phyloP scores from a whole-genome alignment of 2,329 filamentous ascomycete species.

The Diaporthe citrichinensis region DNA sequence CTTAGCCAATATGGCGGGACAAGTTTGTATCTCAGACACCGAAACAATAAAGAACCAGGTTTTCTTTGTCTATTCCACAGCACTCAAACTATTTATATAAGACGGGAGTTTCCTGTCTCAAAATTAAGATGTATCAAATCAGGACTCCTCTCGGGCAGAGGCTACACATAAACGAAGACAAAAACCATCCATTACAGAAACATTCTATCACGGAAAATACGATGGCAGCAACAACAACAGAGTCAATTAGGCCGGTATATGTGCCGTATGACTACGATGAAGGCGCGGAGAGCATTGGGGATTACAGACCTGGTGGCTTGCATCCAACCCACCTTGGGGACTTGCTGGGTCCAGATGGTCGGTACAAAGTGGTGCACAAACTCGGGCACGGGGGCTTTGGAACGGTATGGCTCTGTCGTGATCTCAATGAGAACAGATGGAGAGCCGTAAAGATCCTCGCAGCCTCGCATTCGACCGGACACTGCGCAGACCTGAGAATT shows the following conservation, averaged over 20 bases:
- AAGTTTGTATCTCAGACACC: not conserved
- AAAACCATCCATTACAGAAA: not conserved
- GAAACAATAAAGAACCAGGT: not conserved
- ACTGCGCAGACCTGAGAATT: not conserved
- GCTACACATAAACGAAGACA: too few relatives aligned
- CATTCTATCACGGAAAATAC: not conserved
- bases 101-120: not conserved
- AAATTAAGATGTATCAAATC: too few relatives aligned
- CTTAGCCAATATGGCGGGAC: too few relatives aligned
- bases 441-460: slow-evolving; percentile 1
- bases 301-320: not conserved
- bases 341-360: not conserved
- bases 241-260: not conserved
- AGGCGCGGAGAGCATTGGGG: not conserved
- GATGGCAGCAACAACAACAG: not conserved
- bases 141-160: too few relatives aligned
- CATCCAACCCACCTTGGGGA: slow-evolving; percentile 7
- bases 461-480: not conserved
- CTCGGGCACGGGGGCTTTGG: not conserved
- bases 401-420: not conserved
- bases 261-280: not conserved
- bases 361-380: not conserved
- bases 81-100: not conserved
- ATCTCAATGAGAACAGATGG: not conserved
- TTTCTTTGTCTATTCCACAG: not conserved